A percentile compares a stretch with the other conserved stretches of the same genome.
These are phyloP conservation scores for Fraxinus americana DNA, from an alignment of 257 asterid species.

Conservation along the genomic window DNA sequence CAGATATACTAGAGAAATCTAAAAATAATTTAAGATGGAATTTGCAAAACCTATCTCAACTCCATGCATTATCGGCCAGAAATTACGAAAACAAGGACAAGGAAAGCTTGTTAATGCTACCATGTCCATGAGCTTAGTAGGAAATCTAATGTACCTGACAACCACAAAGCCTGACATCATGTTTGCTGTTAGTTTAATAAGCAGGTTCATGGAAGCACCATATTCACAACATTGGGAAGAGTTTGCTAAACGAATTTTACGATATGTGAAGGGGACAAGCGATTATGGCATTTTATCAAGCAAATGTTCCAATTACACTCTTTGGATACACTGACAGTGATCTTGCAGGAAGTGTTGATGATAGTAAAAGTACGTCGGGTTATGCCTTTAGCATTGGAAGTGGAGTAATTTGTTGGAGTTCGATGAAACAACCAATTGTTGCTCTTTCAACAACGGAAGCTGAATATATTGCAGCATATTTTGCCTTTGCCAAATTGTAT, in stretches of 20 bases:
- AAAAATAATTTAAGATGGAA: background rate
- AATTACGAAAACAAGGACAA: background rate
- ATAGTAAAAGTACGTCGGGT: background rate
- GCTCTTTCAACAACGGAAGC: no score
- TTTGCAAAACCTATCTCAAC: background rate
- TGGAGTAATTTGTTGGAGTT: background rate
- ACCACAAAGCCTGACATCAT: no score
- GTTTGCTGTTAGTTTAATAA: no score
- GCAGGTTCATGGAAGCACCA: no score
- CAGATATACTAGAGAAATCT: no score
- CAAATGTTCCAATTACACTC: background rate
- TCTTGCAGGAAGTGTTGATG: conserved; percentile 2
- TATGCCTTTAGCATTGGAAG: background rate
- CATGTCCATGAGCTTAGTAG: no score
- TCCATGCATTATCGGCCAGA: conserved; percentile 1
- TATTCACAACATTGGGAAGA: no score
- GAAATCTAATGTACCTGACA: background rate
- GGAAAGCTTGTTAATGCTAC: background rate
- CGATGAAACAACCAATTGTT: no score
- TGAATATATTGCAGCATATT: no score
- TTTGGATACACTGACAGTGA: conserved; percentile 5
- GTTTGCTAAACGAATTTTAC: no score
- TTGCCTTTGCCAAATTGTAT: no score
- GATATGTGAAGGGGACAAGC: background rate
- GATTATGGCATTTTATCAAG: conserved; percentile 8